phyloP scores from a whole-genome alignment of 2,329 filamentous ascomycete genomes.

The Pestalotiopsis sp. region DNA sequence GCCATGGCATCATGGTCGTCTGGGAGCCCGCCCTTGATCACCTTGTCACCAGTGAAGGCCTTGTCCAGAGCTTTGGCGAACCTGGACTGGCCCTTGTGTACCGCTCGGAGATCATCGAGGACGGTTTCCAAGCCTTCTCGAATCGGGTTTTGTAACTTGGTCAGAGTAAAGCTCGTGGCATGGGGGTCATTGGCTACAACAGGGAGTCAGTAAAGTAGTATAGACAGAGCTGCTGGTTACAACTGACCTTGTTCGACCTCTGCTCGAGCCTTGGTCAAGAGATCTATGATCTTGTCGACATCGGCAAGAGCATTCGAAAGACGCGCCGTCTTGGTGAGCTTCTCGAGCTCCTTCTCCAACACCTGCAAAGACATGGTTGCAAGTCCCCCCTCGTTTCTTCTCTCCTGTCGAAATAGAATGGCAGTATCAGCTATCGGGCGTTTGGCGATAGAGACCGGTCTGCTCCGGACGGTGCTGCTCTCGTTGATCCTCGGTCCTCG shows the following conservation, averaged over 20 bases:
- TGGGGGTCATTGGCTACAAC: constrained; percentile 61
- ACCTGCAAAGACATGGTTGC: constrained; percentile 49
- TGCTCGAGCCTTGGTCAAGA: constrained; percentile 74
- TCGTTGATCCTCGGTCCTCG: not conserved
- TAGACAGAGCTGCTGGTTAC: not conserved
- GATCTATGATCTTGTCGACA: constrained; percentile 81
- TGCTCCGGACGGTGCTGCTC: not conserved
- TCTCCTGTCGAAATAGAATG: constrained; percentile 29
- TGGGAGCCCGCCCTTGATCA: constrained; percentile 72
- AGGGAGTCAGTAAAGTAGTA: not conserved
- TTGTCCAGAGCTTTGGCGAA: constrained; percentile 87
- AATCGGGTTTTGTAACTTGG: constrained; percentile 83
- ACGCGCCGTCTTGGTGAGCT: constrained; percentile 70
- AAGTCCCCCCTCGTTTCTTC: constrained; percentile 29
- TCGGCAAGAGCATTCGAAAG: constrained; percentile 74
- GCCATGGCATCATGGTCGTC: constrained; percentile 82
- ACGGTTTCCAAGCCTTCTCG: constrained; percentile 80
- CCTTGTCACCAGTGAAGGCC: constrained; percentile 71
- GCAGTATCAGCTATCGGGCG: constrained; percentile 10
- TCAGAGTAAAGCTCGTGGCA: constrained; percentile 73
- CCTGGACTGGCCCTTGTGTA: constrained; percentile 79
- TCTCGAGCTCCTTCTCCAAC: constrained; percentile 74
- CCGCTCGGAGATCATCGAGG: constrained; percentile 79
- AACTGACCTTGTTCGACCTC: constrained; percentile 70
- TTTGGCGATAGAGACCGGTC: not conserved